Evolutionary conservation across 805 yeast species (phyloP).

Genomic region (Zygoascus biomembranicola): DNA sequence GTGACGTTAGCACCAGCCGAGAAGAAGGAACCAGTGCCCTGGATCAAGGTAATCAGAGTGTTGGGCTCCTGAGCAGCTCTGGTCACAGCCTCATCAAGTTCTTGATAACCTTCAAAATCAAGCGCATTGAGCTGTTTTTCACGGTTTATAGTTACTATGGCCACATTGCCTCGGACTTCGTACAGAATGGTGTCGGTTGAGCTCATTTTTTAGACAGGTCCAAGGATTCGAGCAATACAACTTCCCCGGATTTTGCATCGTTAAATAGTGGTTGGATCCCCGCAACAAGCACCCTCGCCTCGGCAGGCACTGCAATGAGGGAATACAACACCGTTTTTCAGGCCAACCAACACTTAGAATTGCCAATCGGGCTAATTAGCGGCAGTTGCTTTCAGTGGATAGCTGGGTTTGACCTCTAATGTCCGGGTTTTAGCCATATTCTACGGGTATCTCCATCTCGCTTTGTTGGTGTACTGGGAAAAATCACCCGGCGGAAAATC

Average conservation of each 20-base stretch:
- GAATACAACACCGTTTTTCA: not conserved
- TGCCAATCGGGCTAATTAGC: too few species aligned
- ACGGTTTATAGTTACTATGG: slow-evolving; percentile 57
- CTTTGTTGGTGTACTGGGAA: too few species aligned
- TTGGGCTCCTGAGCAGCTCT: slow-evolving; percentile 54
- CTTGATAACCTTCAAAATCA: slow-evolving; percentile 52
- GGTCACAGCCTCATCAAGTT: slow-evolving; percentile 48
- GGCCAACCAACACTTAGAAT: too few species aligned
- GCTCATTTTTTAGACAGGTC: not conserved
- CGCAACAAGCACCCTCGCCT: not conserved
- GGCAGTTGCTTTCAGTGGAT: too few species aligned
- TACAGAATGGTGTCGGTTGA: slow-evolving; percentile 19
- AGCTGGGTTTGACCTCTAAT: too few species aligned
- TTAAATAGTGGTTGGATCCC: not conserved
- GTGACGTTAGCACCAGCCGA: slow-evolving; percentile 73
- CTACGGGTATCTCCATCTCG: too few species aligned
- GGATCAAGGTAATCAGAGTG: slow-evolving; percentile 57
- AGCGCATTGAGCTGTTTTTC: slow-evolving; percentile 61
- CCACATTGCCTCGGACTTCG: slow-evolving; percentile 35
- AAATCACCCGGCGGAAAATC: too few species aligned
- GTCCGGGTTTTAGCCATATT: too few species aligned
- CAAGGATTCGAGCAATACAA: too few species aligned
- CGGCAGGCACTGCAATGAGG: not conserved
- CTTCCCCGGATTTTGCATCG: not conserved
- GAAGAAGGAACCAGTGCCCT: slow-evolving; percentile 66